These are phyloP conservation scores for Aspergillus egyptiacus DNA, from an alignment of 495 filamentous ascomycete species.

Conservation along the genomic window DNA sequence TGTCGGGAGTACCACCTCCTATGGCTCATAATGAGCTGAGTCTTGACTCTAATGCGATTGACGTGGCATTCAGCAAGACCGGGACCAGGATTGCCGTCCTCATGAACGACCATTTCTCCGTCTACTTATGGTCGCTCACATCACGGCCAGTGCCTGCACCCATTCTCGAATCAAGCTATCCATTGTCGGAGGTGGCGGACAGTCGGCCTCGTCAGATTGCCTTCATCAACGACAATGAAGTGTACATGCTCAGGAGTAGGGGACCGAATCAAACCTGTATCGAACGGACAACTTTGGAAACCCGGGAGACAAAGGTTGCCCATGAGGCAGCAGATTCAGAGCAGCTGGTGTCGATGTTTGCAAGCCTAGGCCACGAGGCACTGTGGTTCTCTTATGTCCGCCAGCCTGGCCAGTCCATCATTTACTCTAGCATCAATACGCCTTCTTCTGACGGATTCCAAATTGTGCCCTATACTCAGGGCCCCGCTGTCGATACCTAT, in stretches of 20 bases:
- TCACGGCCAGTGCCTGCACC: slow-evolving; percentile 40
- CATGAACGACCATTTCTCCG: slow-evolving; percentile 53
- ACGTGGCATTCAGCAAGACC: slow-evolving; percentile 65
- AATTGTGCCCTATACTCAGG: slow-evolving; percentile 25
- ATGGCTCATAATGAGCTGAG: slow-evolving; percentile 77
- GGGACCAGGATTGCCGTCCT: slow-evolving; percentile 67
- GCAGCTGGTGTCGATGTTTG: slow-evolving; percentile 37
- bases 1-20: slow-evolving; percentile 83
- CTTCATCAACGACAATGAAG: slow-evolving; percentile 41
- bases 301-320: slow-evolving; percentile 26
- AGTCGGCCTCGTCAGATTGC: slow-evolving; percentile 39
- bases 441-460: slow-evolving; percentile 15
- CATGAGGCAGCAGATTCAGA: slow-evolving; percentile 32
- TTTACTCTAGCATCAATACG: slow-evolving; percentile 28
- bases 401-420: slow-evolving; percentile 21
- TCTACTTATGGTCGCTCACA: slow-evolving; percentile 60
- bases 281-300: slow-evolving; percentile 36
- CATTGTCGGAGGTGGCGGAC: slow-evolving; percentile 31
- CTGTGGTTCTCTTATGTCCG: slow-evolving; percentile 39
- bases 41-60: slow-evolving; percentile 56
- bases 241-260: slow-evolving; percentile 35
- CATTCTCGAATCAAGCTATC: slow-evolving; percentile 41
- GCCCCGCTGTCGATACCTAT: slow-evolving; percentile 34
- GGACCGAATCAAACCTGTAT: slow-evolving; percentile 31
- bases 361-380: slow-evolving; percentile 30